Evolutionary conservation across 495 filamentous ascomycete genomes (phyloP), one percentile per base, ranked within the genome.

Genomic region (Penicillium robsamsonii): DNA sequence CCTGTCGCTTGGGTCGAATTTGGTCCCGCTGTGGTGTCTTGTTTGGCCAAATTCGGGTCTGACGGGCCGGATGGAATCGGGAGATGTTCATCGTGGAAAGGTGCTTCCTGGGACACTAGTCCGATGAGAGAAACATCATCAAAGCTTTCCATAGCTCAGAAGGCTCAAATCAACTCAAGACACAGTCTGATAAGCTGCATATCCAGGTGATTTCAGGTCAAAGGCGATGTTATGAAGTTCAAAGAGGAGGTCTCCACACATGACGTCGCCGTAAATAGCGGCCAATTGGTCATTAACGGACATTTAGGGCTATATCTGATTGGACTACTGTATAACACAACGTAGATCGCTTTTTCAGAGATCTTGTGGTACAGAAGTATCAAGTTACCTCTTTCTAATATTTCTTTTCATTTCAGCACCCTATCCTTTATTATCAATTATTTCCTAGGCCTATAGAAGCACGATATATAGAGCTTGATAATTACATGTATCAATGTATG

Each of bases 141-240:
- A 40, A 74, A 70, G 60, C 72, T 75, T 60, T 75, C 68, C 74
- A 76, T 74, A 46, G 44, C 44, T 18, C 29, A 33, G 13, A 5
- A 13, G 15, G 17, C 30, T n/a, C 46, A 46, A 37, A 30, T 15
- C 37, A 18, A 10, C 9, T 31, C 4, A 5, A 20, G 0, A 18
- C 27, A 4, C 17, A 33, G 50, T 37, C 30, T 17, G 7, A 24
- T n/a, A 43, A 33, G 50, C 50, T 49, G 17, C 35, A 22, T 25
- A 31, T 12, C n/a, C 17, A 6, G 4, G 2, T 18, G 27, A 18
- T 31, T 30, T 38, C n/a, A 8, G 5, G 27, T 20, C 27, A 31
- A 30, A 42, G 31, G 27, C 35, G 56, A 30, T 47, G 31, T 44
- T n/a, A 17, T 27, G 47, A 52, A 46, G 47, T 51, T 46, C 15